These are phyloP conservation scores for Alloteropsis semialata DNA, from an alignment of 176 grass and related monocot species.

Conservation along the genomic window DNA sequence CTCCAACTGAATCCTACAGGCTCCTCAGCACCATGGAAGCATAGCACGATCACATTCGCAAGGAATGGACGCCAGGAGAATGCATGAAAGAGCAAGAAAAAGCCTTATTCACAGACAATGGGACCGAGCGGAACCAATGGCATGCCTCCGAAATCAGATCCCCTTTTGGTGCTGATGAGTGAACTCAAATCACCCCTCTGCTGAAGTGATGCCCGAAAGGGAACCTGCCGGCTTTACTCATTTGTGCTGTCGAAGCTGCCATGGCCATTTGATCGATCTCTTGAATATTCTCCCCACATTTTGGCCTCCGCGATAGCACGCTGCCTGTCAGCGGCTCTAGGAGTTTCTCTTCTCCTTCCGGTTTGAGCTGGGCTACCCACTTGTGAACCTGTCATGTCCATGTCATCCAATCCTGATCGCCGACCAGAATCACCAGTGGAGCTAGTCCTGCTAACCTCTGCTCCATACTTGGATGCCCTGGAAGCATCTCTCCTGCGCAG, in stretches of 20 bases:
- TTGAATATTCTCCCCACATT: constrained; percentile 72
- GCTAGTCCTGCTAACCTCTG: constrained; percentile 50
- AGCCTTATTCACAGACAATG: constrained; percentile 51
- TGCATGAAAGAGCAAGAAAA: constrained; percentile 30
- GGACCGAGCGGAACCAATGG: neutral
- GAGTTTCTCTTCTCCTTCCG: constrained; percentile 48
- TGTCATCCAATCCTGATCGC: constrained; percentile 67
- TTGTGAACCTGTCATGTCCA: constrained; percentile 59
- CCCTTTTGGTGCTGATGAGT: constrained; percentile 15
- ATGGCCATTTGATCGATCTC: constrained; percentile 43
- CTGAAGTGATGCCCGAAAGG: neutral
- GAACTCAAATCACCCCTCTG: constrained; percentile 8
- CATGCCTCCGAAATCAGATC: constrained; percentile 28
- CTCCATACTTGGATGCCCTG: constrained; percentile 39
- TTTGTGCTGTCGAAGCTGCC: constrained; percentile 75
- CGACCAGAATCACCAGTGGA: constrained; percentile 66
- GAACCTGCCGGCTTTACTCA: constrained; percentile 41
- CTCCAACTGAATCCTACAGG: constrained; percentile 25
- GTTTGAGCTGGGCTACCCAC: constrained; percentile 60
- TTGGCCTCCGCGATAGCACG: constrained; percentile 62
- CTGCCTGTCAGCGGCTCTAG: constrained; percentile 53
- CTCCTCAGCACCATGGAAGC: constrained; percentile 20
- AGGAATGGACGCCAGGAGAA: constrained; percentile 42
- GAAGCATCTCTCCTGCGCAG: constrained; percentile 43
- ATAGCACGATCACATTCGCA: constrained; percentile 33